Conservation (phyloP, 139 green algal genomes). For the Coccomyxa sp. region DNA sequence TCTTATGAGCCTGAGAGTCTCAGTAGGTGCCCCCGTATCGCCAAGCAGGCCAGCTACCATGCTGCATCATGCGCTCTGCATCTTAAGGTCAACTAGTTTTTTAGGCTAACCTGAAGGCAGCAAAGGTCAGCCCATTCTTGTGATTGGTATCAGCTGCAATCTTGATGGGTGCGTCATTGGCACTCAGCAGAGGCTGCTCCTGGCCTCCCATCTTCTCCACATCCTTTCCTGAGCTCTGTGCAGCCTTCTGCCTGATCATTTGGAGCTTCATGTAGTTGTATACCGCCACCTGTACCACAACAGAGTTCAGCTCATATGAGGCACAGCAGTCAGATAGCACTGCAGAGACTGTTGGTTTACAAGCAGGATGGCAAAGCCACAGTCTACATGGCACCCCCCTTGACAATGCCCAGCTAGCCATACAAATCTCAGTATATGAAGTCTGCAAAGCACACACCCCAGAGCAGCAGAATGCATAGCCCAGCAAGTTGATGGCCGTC, state of each 20-base stretch:
- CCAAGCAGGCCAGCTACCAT: neutral
- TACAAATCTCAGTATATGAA: neutral
- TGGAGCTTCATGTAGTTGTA: constrained; percentile 78
- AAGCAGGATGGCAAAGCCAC: neutral
- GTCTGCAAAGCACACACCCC: neutral
- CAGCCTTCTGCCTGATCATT: constrained; percentile 48
- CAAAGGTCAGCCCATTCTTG: constrained; percentile 1
- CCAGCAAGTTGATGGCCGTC: constrained; percentile 80
- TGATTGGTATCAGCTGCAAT: neutral
- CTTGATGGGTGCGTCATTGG: neutral
- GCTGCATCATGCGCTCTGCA: neutral
- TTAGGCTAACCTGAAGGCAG: neutral
- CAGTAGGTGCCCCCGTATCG: neutral
- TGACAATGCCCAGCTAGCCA: neutral
- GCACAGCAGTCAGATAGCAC: neutral
- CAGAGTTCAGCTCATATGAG: neutral
- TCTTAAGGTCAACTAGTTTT: neutral
- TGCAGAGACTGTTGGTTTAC: neutral
- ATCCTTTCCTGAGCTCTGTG: constrained; percentile 12
- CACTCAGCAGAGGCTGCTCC: neutral
- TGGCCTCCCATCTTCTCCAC: neutral
- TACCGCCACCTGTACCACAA: constrained; percentile 37
- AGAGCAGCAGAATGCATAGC: constrained; percentile 51
- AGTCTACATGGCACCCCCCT: neutral
- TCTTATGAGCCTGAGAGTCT: neutral